Conservation (phyloP, 192 early-diverging fungal genomes). For the Backusella sp. region DNA sequence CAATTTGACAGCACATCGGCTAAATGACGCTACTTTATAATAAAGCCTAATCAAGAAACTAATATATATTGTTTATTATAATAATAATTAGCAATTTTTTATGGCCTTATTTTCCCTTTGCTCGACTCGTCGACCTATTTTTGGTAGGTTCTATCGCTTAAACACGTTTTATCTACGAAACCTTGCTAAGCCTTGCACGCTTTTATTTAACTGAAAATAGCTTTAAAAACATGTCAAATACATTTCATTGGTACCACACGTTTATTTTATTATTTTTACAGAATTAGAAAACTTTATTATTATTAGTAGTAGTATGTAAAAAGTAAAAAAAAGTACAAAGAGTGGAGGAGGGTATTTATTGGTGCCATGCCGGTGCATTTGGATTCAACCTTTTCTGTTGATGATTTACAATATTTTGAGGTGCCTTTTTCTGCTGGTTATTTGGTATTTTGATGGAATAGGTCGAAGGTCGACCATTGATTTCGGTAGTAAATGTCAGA, state of each 20-base stretch:
- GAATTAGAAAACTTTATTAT: not conserved
- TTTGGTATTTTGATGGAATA: conserved; percentile 13
- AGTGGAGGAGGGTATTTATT: not conserved
- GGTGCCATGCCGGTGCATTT: not conserved
- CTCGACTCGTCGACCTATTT: not conserved
- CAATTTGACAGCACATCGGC: too few relatives aligned
- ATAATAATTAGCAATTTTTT: too few relatives aligned
- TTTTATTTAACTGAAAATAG: not conserved
- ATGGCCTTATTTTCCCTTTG: too few relatives aligned
- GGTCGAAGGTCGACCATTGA: conserved; percentile 12
- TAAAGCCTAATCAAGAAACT: too few relatives aligned
- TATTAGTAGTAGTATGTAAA: not conserved
- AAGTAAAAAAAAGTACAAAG: not conserved
- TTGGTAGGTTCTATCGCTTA: not conserved
- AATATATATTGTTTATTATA: too few relatives aligned
- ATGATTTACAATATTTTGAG: too few relatives aligned
- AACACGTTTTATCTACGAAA: not conserved
- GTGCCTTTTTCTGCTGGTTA: too few relatives aligned
- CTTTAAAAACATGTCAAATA: not conserved
- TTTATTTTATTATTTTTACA: not conserved
- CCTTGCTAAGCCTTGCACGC: not conserved
- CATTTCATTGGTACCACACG: not conserved
- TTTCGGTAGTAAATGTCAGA: conserved; percentile 15
- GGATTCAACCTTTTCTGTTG: not conserved
- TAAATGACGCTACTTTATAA: too few relatives aligned